Conservation (phyloP, 805 yeast species). For the Ogataea sp. region DNA sequence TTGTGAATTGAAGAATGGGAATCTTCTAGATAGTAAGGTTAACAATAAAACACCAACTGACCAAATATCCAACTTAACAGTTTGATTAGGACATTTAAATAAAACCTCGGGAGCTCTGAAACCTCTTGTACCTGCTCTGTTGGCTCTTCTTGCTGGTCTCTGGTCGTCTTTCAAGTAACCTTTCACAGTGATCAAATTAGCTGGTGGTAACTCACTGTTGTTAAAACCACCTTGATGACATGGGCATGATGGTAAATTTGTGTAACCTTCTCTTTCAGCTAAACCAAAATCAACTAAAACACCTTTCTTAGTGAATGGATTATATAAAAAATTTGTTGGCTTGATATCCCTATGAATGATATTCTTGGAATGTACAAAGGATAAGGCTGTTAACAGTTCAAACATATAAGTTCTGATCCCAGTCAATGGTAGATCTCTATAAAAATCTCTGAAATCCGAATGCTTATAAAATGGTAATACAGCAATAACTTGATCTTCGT, state of each 20-base stretch:
- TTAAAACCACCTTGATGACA: conserved; percentile 37
- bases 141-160: conserved; percentile 85
- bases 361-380: conserved; percentile 66
- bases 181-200: conserved; percentile 32
- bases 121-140: conserved; percentile 95
- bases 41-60: conserved; percentile 84
- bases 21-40: conserved; percentile 68
- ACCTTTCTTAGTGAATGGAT: conserved; percentile 60
- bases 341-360: conserved; percentile 92
- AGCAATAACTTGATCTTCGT: conserved; percentile 88
- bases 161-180: conserved; percentile 86
- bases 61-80: conserved; percentile 83
- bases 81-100: conserved; percentile 77
- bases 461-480: conserved; percentile 88
- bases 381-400: conserved; percentile 71
- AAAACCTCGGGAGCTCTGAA: conserved; percentile 92
- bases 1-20: conserved; percentile 89
- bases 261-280: conserved; percentile 55
- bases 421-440: conserved; percentile 65
- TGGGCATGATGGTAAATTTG: conserved; percentile 40
- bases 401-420: conserved; percentile 78
- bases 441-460: conserved; percentile 82
- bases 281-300: conserved; percentile 88
- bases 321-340: conserved; percentile 63
- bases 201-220: conserved; percentile 20